phyloP scores from a whole-genome alignment of 495 filamentous ascomycete species.

The Cladorrhinum samala region DNA sequence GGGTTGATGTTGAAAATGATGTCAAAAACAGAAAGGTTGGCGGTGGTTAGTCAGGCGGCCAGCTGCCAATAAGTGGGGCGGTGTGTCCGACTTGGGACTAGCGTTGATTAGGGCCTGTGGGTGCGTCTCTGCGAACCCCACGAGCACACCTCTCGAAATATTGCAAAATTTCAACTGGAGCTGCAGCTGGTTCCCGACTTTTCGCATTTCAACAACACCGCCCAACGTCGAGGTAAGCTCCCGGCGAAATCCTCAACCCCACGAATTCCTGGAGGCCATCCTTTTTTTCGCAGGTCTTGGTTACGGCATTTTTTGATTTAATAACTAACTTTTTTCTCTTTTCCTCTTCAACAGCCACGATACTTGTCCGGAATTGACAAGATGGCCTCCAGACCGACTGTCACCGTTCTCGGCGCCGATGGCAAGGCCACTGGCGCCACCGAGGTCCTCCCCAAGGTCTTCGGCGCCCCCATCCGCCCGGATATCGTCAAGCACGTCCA shows the following conservation, averaged over 20 bases:
- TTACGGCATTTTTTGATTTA: background rate
- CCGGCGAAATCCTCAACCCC: slow-evolving; percentile 4
- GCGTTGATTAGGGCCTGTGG: slow-evolving; percentile 26
- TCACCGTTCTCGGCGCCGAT: slow-evolving; percentile 89
- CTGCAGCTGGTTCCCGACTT: slow-evolving; percentile 22
- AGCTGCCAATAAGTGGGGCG: slow-evolving; percentile 10
- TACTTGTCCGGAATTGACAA: slow-evolving; percentile 36
- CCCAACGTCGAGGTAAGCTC: slow-evolving; percentile 27
- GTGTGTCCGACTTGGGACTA: slow-evolving; percentile 14
- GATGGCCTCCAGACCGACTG: slow-evolving; percentile 93
- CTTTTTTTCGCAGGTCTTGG: background rate
- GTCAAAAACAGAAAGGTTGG: background rate
- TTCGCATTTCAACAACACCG: slow-evolving; percentile 24
- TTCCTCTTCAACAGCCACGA: slow-evolving; percentile 9
- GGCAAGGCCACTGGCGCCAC: slow-evolving; percentile 82
- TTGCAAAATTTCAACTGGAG: slow-evolving; percentile 33
- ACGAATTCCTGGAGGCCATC: background rate
- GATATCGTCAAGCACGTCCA: slow-evolving; percentile 99
- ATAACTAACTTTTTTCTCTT: slow-evolving; percentile 9
- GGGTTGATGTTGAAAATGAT: slow-evolving; percentile 1
- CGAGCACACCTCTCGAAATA: slow-evolving; percentile 27
- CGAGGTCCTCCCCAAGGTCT: slow-evolving; percentile 87
- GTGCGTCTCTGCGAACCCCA: slow-evolving; percentile 20
- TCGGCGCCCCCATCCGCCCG: slow-evolving; percentile 91
- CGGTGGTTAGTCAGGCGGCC: slow-evolving; percentile 3